Percentiles rank a stretch among this genome's conserved stretches.
Evolutionary conservation across 1,284 basidiomycete species (phyloP).

Genomic region (Afroboletus lepidellus): DNA sequence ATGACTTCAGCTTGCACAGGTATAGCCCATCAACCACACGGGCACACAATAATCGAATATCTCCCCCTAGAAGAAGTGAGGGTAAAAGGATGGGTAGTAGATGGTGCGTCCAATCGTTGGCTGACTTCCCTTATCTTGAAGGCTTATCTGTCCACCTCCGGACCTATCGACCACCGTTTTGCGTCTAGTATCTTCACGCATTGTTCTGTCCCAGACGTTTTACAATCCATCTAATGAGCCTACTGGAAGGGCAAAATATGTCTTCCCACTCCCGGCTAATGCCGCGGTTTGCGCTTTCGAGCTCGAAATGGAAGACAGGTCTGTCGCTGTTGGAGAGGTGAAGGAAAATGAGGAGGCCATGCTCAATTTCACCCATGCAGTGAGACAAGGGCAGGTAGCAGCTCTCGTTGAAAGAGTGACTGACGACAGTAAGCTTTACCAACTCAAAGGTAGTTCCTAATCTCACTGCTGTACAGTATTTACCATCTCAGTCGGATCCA

Average conservation of each 20-base stretch:
- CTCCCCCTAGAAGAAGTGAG: constrained; percentile 45
- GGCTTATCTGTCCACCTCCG: constrained; percentile 3
- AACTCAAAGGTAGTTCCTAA: not conserved
- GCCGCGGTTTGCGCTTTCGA: constrained; percentile 51
- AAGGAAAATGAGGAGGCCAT: constrained; percentile 50
- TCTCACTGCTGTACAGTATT: constrained; percentile 41
- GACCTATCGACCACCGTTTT: too few species aligned
- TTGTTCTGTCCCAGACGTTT: constrained; percentile 49
- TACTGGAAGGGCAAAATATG: constrained; percentile 49
- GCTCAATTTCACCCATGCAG: constrained; percentile 42
- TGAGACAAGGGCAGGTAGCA: constrained; percentile 40
- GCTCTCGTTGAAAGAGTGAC: constrained; percentile 50
- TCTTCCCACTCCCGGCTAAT: constrained; percentile 59
- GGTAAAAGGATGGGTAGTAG: constrained; percentile 44
- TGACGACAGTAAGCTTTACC: constrained; percentile 46
- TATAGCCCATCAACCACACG: constrained; percentile 36
- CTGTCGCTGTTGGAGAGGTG: constrained; percentile 44
- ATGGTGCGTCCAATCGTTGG: constrained; percentile 42
- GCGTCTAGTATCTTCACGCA: constrained; percentile 47
- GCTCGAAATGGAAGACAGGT: constrained; percentile 41
- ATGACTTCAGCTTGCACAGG: constrained; percentile 32
- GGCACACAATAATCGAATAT: constrained; percentile 28
- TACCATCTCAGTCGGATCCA: constrained; percentile 54
- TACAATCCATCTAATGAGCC: constrained; percentile 37
- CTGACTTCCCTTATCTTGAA: not conserved